Conservation (phyloP, 441 rosid genomes). For the Populus hybrid region DNA sequence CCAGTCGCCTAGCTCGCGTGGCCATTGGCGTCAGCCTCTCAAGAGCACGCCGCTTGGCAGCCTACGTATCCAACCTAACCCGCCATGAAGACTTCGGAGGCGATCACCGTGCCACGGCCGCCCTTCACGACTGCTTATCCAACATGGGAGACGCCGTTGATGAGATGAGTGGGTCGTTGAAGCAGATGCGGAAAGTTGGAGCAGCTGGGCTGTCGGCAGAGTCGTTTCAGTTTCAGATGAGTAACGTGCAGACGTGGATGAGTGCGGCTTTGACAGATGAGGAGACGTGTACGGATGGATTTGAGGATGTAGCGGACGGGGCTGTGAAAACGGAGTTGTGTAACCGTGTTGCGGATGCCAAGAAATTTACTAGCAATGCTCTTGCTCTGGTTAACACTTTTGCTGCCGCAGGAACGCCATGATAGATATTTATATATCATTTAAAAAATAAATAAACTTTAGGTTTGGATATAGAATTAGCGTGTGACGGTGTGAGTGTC, state of each 20-base stretch:
- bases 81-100: slow-evolving; percentile 56
- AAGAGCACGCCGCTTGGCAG: slow-evolving; percentile 44
- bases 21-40: slow-evolving; percentile 64
- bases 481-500: not conserved
- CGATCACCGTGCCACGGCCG: slow-evolving; percentile 50
- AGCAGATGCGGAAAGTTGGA: slow-evolving; percentile 62
- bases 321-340: slow-evolving; percentile 43
- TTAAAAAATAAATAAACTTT: not conserved
- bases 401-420: slow-evolving; percentile 46
- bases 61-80: slow-evolving; percentile 55
- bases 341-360: slow-evolving; percentile 39
- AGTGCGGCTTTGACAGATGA: slow-evolving; percentile 89
- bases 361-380: slow-evolving; percentile 75
- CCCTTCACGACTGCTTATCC: slow-evolving; percentile 73
- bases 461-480: not conserved
- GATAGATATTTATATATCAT: not conserved
- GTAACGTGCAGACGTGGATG: slow-evolving; percentile 92
- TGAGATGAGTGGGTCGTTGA: slow-evolving; percentile 72
- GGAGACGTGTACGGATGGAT: slow-evolving; percentile 89
- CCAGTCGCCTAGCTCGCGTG: slow-evolving; percentile 53
- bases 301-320: slow-evolving; percentile 51
- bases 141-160: slow-evolving; percentile 86
- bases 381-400: slow-evolving; percentile 71
- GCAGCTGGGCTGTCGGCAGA: slow-evolving; percentile 28
- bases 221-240: slow-evolving; percentile 60